A percentile compares a stretch with the other conserved stretches of the same genome.
Conservation (phyloP, 2,329 filamentous ascomycete genomes). For the Phyllosticta citribraziliensis region DNA sequence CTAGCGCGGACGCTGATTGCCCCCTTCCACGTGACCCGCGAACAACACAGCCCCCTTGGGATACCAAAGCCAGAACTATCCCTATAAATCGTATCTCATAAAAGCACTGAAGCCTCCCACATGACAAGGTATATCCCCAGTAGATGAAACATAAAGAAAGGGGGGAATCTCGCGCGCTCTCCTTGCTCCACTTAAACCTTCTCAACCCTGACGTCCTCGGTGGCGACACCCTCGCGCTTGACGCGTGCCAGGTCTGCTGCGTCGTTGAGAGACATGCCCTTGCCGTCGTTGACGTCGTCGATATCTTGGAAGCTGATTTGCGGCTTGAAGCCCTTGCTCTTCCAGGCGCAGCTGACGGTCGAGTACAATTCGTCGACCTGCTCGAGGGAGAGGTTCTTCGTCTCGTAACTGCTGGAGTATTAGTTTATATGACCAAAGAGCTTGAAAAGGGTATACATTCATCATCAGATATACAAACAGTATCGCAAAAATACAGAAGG, state of each 20-base stretch:
- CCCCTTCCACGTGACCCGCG: too few relatives aligned
- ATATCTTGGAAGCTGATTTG: conserved; percentile 23
- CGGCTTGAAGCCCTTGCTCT: conserved; percentile 57
- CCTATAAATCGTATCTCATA: too few relatives aligned
- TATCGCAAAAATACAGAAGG: conserved; percentile 42
- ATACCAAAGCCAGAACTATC: too few relatives aligned
- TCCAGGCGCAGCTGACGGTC: conserved; percentile 60
- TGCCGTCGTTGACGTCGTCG: conserved; percentile 15
- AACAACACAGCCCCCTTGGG: too few relatives aligned
- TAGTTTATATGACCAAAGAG: conserved; percentile 25
- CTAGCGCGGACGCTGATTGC: too few relatives aligned
- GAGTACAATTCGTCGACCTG: conserved; percentile 75
- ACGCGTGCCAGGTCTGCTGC: neutral
- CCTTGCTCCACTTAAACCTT: neutral
- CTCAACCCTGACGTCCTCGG: neutral
- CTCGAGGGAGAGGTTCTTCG: conserved; percentile 66
- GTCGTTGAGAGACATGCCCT: conserved; percentile 14
- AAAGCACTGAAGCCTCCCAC: too few relatives aligned
- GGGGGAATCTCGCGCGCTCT: too few relatives aligned
- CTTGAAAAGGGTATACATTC: conserved; percentile 26
- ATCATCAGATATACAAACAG: conserved; percentile 56
- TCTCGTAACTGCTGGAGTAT: conserved; percentile 51
- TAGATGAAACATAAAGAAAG: too few relatives aligned
- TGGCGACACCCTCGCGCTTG: neutral
- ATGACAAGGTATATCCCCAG: too few relatives aligned